phyloP scores from a whole-genome alignment of 2,329 filamentous ascomycete species.

The Endoconidiophora polonica region DNA sequence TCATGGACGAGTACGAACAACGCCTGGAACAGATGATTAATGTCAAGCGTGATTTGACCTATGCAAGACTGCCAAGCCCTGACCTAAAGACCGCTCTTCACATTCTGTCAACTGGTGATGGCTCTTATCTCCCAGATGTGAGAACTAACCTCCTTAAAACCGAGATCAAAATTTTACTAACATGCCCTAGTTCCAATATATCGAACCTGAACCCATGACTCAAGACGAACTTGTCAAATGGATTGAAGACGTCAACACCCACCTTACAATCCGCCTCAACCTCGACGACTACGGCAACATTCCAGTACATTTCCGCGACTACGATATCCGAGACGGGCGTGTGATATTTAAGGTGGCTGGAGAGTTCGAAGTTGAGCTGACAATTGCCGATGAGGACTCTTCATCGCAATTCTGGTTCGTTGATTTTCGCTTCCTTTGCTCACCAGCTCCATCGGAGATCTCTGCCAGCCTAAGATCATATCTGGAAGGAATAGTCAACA shows the following conservation, averaged over 20 bases:
- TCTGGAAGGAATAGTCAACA: slow-evolving; percentile 58
- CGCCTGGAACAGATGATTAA: slow-evolving; percentile 48
- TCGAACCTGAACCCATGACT: slow-evolving; percentile 55
- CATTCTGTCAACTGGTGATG: slow-evolving; percentile 61
- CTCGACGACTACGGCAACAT: slow-evolving; percentile 63
- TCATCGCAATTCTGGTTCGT: slow-evolving; percentile 85
- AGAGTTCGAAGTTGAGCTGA: slow-evolving; percentile 88
- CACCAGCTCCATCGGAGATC: slow-evolving; percentile 45
- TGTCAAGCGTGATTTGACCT: slow-evolving; percentile 55
- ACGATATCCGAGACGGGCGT: slow-evolving; percentile 66
- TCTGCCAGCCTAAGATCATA: slow-evolving; percentile 45
- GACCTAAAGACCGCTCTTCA: slow-evolving; percentile 83
- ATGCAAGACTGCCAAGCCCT: slow-evolving; percentile 67
- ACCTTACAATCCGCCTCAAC: slow-evolving; percentile 68
- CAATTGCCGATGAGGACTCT: slow-evolving; percentile 71
- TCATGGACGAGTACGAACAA: slow-evolving; percentile 42
- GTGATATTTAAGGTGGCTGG: slow-evolving; percentile 70
- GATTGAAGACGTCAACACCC: slow-evolving; percentile 66
- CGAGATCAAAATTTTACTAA: neutral
- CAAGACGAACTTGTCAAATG: slow-evolving; percentile 56
- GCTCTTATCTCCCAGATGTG: slow-evolving; percentile 65
- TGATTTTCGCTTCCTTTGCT: slow-evolving; percentile 73
- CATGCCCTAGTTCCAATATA: slow-evolving; percentile 51
- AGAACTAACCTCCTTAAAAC: slow-evolving; percentile 19
- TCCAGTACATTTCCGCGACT: slow-evolving; percentile 61